A percentile compares a stretch with the other conserved stretches of the same genome.
Evolutionary conservation across 2,329 filamentous ascomycete genomes (phyloP).

Genomic region (Ampelomyces quisqualis): DNA sequence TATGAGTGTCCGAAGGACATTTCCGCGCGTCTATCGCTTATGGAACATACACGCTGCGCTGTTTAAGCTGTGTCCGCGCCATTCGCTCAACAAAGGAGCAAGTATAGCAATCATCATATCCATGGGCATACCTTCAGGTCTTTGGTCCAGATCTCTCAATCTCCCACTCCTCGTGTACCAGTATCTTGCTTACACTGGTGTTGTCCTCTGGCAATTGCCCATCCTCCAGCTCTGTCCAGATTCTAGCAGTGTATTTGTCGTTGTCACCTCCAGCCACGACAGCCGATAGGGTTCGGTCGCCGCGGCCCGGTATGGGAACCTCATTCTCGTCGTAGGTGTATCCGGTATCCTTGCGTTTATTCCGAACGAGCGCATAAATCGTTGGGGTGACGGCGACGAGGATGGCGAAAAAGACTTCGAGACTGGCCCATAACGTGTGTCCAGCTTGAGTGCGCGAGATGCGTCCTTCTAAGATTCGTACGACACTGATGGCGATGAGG

Average conservation of each 20-base stretch:
- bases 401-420: constrained; percentile 17
- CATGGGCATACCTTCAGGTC: too few relatives aligned
- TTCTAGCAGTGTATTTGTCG: constrained; percentile 1
- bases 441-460: constrained; percentile 13
- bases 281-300: constrained; percentile 6
- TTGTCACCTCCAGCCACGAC: constrained; percentile 3
- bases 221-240: constrained; percentile 17
- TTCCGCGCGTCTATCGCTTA: too few relatives aligned
- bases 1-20: too few relatives aligned
- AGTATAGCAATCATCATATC: too few relatives aligned
- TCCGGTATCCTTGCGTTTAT: constrained; percentile 8
- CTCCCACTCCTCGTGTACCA: constrained; percentile 2
- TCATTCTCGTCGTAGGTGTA: constrained; percentile 10
- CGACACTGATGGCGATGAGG: constrained; percentile 18
- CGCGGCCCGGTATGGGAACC: constrained; percentile 6
- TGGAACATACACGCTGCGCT: too few relatives aligned
- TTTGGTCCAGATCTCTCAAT: neutral
- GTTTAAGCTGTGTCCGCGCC: too few relatives aligned
- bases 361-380: constrained; percentile 18
- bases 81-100: too few relatives aligned
- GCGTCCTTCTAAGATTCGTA: constrained; percentile 16
- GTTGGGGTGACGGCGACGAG: constrained; percentile 21
- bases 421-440: constrained; percentile 19
- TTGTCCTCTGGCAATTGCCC: constrained; percentile 7
- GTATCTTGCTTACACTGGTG: constrained; percentile 10